Evolutionary conservation across 2,329 filamentous ascomycete genomes (phyloP), one percentile per base, ranked within the genome.

Genomic region (Ceratocystiopsis brevicomis): DNA sequence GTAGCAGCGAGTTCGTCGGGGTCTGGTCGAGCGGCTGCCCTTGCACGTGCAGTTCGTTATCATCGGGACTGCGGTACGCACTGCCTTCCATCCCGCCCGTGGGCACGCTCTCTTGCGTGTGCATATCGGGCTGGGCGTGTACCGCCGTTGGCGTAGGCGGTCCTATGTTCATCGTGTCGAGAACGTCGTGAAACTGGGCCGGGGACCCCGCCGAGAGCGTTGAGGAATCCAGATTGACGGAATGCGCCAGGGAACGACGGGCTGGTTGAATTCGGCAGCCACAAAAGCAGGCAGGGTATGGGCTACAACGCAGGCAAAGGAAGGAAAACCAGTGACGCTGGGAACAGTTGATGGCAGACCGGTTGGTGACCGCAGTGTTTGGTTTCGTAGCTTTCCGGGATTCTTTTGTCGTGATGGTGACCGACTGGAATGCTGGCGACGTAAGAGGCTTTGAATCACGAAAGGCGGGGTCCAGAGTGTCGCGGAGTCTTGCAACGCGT

Each of bases 171-270:
- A 70, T 69, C 47, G 52, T 65, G 53, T 68, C 65, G 52, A 56
- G 57, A 46, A 62, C 61, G 65, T 68, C 64, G 64, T 66, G 65
- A 54, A 65, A 68, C 54, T 68, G 67, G 61, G 60, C 66, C 56
- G 62, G 59, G 47, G 67, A 68, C 60, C 66, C 67, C 53, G 60
- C 59, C 39, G 62, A 61, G 33, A 67, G 53, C 16, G 59, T 65
- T 47, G 66, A 66, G 49, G 64, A 65, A 67, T 75, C 70, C 69
- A 73, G 65, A 37, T 43, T 51, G 48, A 32, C 40, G n/a, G 16
- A 37, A 21, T 41, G n/a, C n/a, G 38, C 34, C 15, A 15, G n/a
- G 25, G 40, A 14, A 13, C 4, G n/a, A 15, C 15, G 6, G 19
- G 19, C 4, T 4, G 19, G 19, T 6, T 21, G 19, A 21, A 21